These are phyloP conservation scores for Trichoderma sp. DNA, from an alignment of 2,329 filamentous ascomycete species.

Conservation along the genomic window DNA sequence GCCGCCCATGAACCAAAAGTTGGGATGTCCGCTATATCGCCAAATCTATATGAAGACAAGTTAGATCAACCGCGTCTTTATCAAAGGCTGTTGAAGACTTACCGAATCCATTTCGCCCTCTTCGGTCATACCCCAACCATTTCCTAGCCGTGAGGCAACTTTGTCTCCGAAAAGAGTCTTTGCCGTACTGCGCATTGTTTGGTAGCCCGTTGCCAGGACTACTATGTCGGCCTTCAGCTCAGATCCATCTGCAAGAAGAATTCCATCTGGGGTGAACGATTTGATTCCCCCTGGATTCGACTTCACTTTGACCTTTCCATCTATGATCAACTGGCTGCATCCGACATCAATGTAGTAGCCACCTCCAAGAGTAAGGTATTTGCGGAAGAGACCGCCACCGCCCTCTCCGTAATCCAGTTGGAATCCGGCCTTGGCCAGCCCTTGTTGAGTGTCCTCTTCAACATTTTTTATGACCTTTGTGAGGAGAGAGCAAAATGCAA, in stretches of 20 bases:
- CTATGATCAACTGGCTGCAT: constrained; percentile 17
- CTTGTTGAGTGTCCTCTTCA: neutral
- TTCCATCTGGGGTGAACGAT: neutral
- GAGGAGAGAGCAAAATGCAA: neutral
- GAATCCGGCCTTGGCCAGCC: neutral
- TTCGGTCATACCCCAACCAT: constrained; percentile 63
- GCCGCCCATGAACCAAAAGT: constrained; percentile 69
- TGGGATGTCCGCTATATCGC: constrained; percentile 63
- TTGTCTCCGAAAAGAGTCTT: neutral
- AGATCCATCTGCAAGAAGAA: constrained; percentile 6
- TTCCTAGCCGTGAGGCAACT: constrained; percentile 48
- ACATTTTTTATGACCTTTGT: neutral
- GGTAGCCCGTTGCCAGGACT: constrained; percentile 4
- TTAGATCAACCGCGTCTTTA: neutral
- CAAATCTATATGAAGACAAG: constrained; percentile 43
- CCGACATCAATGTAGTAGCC: constrained; percentile 13
- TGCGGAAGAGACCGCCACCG: constrained; percentile 13
- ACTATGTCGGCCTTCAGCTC: constrained; percentile 10
- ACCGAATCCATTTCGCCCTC: constrained; percentile 60
- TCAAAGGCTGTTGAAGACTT: neutral
- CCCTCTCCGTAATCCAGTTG: neutral
- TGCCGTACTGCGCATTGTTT: constrained; percentile 5
- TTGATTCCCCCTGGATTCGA: neutral
- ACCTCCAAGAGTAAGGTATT: constrained; percentile 8
- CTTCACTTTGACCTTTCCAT: constrained; percentile 2